Conservation (phyloP, 179 eudicot genomes). For the Corrigiola litoralis region DNA sequence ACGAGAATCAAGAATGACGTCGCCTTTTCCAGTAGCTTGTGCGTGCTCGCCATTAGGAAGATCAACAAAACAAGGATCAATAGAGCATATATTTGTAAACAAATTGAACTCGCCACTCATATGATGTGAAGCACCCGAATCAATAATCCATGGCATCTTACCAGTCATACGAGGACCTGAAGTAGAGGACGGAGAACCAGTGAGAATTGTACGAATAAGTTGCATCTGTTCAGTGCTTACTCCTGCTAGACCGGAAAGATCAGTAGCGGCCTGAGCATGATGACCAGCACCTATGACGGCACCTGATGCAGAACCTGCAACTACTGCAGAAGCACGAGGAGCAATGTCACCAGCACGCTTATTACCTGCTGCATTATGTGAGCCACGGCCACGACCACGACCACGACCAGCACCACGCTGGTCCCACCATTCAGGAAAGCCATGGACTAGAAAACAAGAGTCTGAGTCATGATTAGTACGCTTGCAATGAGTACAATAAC, state of each 20-base stretch:
- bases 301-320: neutral
- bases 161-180: neutral
- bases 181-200: neutral
- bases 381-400: neutral
- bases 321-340: neutral
- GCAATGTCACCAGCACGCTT: neutral
- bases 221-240: neutral
- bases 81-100: neutral
- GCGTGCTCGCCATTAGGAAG: neutral
- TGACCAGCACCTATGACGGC: too few species aligned
- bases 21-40: neutral
- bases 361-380: too few species aligned
- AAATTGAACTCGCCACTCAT: neutral
- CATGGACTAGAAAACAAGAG: neutral
- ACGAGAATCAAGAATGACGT: neutral
- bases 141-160: neutral
- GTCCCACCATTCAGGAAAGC: conserved; percentile 1
- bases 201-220: neutral
- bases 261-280: neutral
- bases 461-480: neutral
- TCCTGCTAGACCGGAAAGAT: neutral
- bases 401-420: neutral
- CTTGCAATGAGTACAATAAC: neutral
- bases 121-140: neutral
- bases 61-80: neutral